Base-by-base conservation (phyloP, 2,329 filamentous ascomycete genomes). In the Colletotrichum tanaceti region DNA sequence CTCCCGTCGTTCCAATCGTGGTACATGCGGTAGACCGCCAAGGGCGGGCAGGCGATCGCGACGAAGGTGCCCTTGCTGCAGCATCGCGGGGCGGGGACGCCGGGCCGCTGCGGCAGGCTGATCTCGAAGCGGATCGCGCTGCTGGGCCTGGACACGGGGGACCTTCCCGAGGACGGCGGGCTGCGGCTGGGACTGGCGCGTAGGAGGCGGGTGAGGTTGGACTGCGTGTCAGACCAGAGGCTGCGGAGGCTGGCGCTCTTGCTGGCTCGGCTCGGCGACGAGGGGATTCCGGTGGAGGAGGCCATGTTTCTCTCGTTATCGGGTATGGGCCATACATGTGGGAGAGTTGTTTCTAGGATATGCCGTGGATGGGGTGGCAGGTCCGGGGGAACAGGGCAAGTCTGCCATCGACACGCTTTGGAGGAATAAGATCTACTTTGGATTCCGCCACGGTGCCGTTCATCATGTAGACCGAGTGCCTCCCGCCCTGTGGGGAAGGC, bases 201-300 rank as follows among this genome's bases (percentile, higher is more conserved):
- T 4, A 58, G 11, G 41, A 58, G 41, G 43, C 43, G 55, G 28
- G 13, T 16, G 6, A 58, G 28, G n/a, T n/a, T 58, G 55, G 43
- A 58, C 18, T 47, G 55, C n/a, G 55, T 58, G 43, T 11, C 55
- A n/a, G 55, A 47, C 55, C 43, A 58, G 28, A 58, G 55, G 5
- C 22, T 38, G n/a, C 28, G 55, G 43, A 47, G 28, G 43, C 55
- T 58, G 6, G 24, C 9, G 28, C 18, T 22, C 44, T 38, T 58
- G 41, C 55, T 47, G 7, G 14, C 11, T n/a, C 32, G 35, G 28
- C 41, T 47, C 7, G 28, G 18, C 2, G 18, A 11, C 11, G 55
- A 58, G n/a, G 41, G 43, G 2, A 5, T 47, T 13, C 20, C 28
- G 14, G n/a, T 38, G 43, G 55, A 58, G n/a, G 55, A 38, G 2